Conservation (phyloP, 2,329 filamentous ascomycete species). For the Claviceps spartinae region DNA sequence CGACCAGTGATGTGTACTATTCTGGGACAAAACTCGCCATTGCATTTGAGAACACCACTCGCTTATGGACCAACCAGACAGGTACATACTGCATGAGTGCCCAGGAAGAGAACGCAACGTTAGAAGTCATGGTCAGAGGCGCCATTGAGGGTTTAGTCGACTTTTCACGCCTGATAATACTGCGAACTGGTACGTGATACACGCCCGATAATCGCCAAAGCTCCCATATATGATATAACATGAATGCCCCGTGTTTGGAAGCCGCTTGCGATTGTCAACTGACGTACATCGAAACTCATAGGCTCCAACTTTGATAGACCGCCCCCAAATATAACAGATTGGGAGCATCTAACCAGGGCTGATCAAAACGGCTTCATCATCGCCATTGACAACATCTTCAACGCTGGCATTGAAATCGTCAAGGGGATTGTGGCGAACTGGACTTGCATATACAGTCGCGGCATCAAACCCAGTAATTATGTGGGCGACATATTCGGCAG, state of each 20-base stretch:
- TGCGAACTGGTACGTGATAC: conserved; percentile 39
- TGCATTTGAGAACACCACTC: conserved; percentile 52
- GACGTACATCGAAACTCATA: background rate
- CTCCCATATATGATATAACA: too few relatives aligned
- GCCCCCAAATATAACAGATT: conserved; percentile 40
- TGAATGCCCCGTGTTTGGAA: background rate
- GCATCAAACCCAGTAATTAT: conserved; percentile 49
- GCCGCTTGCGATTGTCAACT: background rate
- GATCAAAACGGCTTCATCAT: conserved; percentile 51
- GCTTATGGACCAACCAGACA: conserved; percentile 51
- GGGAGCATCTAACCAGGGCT: conserved; percentile 44
- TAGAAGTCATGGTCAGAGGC: conserved; percentile 50
- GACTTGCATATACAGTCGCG: conserved; percentile 42
- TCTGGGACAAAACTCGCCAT: conserved; percentile 45
- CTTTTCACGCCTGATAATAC: conserved; percentile 52
- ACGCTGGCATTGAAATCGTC: conserved; percentile 51
- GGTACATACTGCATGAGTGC: conserved; percentile 57
- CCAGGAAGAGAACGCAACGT: conserved; percentile 58
- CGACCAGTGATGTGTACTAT: conserved; percentile 62
- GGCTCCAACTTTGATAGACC: conserved; percentile 61
- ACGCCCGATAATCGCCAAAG: too few relatives aligned
- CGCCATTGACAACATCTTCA: conserved; percentile 52
- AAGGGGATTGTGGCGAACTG: conserved; percentile 48
- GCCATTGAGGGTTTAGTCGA: conserved; percentile 45
- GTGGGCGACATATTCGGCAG: conserved; percentile 59